Base-by-base conservation (phyloP, 2,329 filamentous ascomycete genomes). In the Aquanectria penicillioides region DNA sequence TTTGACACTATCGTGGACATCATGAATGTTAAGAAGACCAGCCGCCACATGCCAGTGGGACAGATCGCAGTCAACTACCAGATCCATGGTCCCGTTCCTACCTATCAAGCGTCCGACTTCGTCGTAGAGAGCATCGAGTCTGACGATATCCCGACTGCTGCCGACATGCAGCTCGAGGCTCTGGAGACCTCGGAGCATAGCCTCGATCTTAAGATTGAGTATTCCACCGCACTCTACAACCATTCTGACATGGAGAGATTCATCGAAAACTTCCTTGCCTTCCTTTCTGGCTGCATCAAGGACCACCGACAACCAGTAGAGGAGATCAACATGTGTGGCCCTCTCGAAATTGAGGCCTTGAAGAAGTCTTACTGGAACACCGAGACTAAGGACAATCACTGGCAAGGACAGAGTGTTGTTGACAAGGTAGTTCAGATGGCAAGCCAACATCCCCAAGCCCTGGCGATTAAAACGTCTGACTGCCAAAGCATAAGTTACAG, bases 61-160 rank as follows among this genome's bases (percentile, higher is more conserved):
- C 67, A 69, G 52, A 60, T 69, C 25, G 59, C 64, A 3, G 58
- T 69, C 51, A 70, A 70, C 62, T 70, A 68, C 57, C 65, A 70
- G 56, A 69, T 70, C 13, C 62, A 70, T 49, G 68, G 66, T 13
- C 59, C 66, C 10, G 56, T 63, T 2, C 62, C 67, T 2, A 58
- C 44, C 4, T 68, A 67, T 52, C 50, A 49, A n/a, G 61, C 68
- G 15, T 53, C 47, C 31, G 67, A 70, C 53, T 70, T 70, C 31
- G 57, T 54, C 22, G 65, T 70, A 18, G 54, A 63, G 25, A 50
- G 51, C 15, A 60, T 69, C 22, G 57, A 64, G 47, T 63, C 62
- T 2, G 62, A 65, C 12, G 66, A 70, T 47, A 69, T 70, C 33
- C 68, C 68, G 28, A 69, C 66, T 2, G 63, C 65, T 9, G 62